Base-by-base conservation (phyloP, 2,329 filamentous ascomycete genomes). In the Hypoxylon sp. region DNA sequence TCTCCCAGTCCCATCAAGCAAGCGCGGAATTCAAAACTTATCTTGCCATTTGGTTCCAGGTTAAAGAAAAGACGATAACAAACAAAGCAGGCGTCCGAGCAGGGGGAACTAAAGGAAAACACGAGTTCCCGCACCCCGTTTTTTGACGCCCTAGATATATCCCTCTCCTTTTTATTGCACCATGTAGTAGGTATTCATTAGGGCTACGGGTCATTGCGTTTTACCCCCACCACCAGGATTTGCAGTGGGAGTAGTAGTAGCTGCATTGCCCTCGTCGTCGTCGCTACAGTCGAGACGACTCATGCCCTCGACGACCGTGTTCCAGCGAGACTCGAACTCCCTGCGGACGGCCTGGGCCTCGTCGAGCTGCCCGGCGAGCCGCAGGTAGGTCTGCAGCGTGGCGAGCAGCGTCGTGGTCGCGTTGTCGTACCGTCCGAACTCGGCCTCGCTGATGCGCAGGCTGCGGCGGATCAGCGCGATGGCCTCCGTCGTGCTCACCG, bases 161-260 rank as follows among this genome's bases (percentile, higher is more conserved):
- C 7, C n/a, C 21, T 21, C 12, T 40, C 21, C 31, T 32, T 21
- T 23, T 38, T 20, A 46, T 53, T 57, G 34, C 53, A 57, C 49
- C 53, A 57, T 53, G 55, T 48, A 55, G 51, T 58, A 55, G 41
- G 43, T 46, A 55, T 55, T 58, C 46, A 58, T 58, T 31, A 51
- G 51, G 43, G 51, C 53, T 32, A n/a, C 50, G 26, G 57, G 47
- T 55, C 49, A 60, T 6, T 34, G 30, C 16, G 26, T 26, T 9
- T 36, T 41, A 5, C 2, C 6, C 13, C n/a, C 19, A 12, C n/a
- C 17, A n/a, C n/a, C n/a, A n/a, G n/a, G n/a, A n/a, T n/a, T n/a
- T n/a, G n/a, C n/a, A n/a, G n/a, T n/a, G n/a, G n/a, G n/a, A n/a
- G n/a, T n/a, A n/a, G n/a, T n/a, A n/a, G n/a, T n/a, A n/a, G n/a